Evolutionary conservation across 2,329 filamentous ascomycete genomes (phyloP), one percentile per base, ranked within the genome.

Genomic region (Alternaria sp.): DNA sequence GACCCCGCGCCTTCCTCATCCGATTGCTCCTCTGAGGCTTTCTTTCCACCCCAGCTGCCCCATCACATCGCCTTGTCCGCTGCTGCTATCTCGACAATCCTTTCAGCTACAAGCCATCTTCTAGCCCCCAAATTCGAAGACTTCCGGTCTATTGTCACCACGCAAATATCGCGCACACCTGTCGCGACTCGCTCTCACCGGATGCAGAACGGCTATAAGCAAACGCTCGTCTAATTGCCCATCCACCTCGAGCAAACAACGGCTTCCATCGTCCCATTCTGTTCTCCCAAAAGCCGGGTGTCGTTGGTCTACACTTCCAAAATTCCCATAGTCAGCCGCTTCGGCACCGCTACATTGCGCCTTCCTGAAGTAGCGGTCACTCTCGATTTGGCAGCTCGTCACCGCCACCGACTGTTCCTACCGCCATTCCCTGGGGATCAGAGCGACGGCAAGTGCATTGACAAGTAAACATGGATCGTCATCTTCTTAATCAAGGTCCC

Each of bases 341-440:
- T 16, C 18, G 32, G 22, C 48, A 58, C 58, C 62, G 59, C 58
- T 56, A 20, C 4, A 36, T 22, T 26, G 26, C 30, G 20, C 41
- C 22, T 63, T 44, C 55, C 48, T 20, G 36, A 57, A 63, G 38
- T n/a, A 41, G 62, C 54, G 51, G 57, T 64, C 59, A 57, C 63
- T 30, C n/a, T 49, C 24, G 6, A 38, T 59, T 24, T 53, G 39
- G 26, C 16, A 22, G 36, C 32, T 16, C 39, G 12, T 34, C 12
- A 53, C 39, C 51, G 36, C 48, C 36, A 38, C 46, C 42, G 44
- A 36, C n/a, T 38, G 14, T 28, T n/a, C 8, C 24, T 18, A 51
- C 18, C 46, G 22, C 7, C 18, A 24, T 51, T 51, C 24, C 39
- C 26, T 39, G 4, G 39, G 22, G 36, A 46, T 26, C 49, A 34